Conservation (phyloP, 2,329 filamentous ascomycete species). For the Fonsecaea nubica region DNA sequence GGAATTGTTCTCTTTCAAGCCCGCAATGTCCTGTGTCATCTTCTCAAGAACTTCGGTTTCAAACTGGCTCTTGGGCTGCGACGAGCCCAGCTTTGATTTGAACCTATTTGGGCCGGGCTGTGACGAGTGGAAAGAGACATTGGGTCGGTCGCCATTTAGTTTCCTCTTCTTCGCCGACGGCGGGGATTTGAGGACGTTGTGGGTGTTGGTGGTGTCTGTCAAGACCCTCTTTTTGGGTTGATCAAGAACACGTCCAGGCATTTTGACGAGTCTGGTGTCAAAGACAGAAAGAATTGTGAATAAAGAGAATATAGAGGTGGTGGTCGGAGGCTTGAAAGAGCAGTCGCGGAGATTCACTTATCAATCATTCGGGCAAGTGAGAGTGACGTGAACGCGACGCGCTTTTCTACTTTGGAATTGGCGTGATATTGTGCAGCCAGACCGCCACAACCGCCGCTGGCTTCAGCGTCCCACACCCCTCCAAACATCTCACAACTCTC, state of each 20-base stretch:
- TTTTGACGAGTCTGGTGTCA: slow-evolving; percentile 16
- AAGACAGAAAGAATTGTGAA: neutral
- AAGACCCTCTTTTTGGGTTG: slow-evolving; percentile 74
- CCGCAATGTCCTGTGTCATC: slow-evolving; percentile 89
- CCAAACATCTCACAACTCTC: slow-evolving; percentile 3
- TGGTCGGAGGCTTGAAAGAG: neutral
- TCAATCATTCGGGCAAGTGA: slow-evolving; percentile 10
- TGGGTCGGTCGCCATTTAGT: slow-evolving; percentile 63
- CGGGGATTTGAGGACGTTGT: slow-evolving; percentile 63
- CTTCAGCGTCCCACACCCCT: slow-evolving; percentile 3
- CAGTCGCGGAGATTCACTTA: neutral
- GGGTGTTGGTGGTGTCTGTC: slow-evolving; percentile 69
- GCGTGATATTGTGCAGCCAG: slow-evolving; percentile 5
- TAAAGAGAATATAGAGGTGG: neutral
- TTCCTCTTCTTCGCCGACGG: slow-evolving; percentile 78
- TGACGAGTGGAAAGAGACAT: slow-evolving; percentile 66
- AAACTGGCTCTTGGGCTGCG: slow-evolving; percentile 86
- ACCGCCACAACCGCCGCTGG: neutral
- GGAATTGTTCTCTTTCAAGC: slow-evolving; percentile 81
- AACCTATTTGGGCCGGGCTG: slow-evolving; percentile 65
- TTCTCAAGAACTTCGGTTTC: slow-evolving; percentile 95
- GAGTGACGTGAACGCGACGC: slow-evolving; percentile 23
- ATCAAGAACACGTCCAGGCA: slow-evolving; percentile 36
- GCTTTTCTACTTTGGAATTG: neutral
- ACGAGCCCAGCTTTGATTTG: slow-evolving; percentile 66